A percentile compares a stretch with the other conserved stretches of the same genome.
These are phyloP conservation scores for Calonectria montana DNA, from an alignment of 2,329 filamentous ascomycete species.

Conservation along the genomic window DNA sequence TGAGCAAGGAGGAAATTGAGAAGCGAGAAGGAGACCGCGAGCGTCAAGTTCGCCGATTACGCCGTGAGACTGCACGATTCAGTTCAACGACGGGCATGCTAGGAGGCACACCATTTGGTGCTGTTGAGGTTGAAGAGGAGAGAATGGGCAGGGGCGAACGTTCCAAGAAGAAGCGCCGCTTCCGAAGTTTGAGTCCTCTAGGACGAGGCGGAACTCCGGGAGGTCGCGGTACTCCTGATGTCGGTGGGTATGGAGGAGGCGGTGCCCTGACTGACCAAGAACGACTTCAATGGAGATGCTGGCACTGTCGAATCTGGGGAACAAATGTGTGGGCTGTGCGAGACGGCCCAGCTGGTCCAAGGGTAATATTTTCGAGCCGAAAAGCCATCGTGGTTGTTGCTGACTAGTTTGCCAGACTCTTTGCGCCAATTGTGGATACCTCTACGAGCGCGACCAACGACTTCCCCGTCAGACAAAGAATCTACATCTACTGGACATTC, in stretches of 20 bases:
- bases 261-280: conserved; percentile 80
- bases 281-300: conserved; percentile 85
- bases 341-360: conserved; percentile 86
- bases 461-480: conserved; percentile 69
- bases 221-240: conserved; percentile 83
- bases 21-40: conserved; percentile 96
- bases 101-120: conserved; percentile 76
- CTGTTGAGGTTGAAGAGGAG: conserved; percentile 74
- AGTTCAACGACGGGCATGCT: conserved; percentile 86
- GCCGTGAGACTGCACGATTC: conserved; percentile 92
- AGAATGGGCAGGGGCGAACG: conserved; percentile 91
- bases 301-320: conserved; percentile 89
- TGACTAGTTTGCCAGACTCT: conserved; percentile 69
- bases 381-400: neutral
- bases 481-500: conserved; percentile 50
- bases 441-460: conserved; percentile 88
- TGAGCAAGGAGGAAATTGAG: conserved; percentile 97
- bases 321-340: conserved; percentile 94
- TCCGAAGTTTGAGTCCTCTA: conserved; percentile 86
- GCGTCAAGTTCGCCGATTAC: conserved; percentile 85
- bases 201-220: conserved; percentile 73
- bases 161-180: conserved; percentile 94
- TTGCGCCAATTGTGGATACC: conserved; percentile 91
- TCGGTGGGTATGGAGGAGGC: conserved; percentile 77
- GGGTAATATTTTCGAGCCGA: conserved; percentile 67